Evolutionary conservation across 2,329 filamentous ascomycete genomes (phyloP), one percentile per base, ranked within the genome.

Genomic region (Ophiocordyceps camponoti-rufipedis): DNA sequence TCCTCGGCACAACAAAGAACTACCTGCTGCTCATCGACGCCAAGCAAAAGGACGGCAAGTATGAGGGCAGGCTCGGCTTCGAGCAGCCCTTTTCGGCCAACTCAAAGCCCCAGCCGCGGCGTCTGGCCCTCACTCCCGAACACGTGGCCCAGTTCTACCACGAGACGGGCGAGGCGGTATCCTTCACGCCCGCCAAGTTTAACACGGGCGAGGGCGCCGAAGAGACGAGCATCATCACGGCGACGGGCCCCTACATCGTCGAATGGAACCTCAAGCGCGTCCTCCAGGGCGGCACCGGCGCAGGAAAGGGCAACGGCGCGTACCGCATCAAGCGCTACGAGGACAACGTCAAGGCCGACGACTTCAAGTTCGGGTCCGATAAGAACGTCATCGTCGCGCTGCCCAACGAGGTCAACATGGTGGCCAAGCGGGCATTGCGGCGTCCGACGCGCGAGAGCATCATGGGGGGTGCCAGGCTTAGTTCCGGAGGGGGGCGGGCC

Each of bases 381-480:
- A 94, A 94, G 75, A 95, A 95, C 56, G 86, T 98, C 55, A 94
- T 98, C 56, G 89, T 98, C 33, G 91, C 91, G 1, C 68, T 98
- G 51, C 88, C 91, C 2, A 94, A 98, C 58, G 88, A 96, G 62
- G 91, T 98, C 53, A 93, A 95, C 63, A 96, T 96, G 88, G 85
- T 98, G 12, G 82, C 81, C 42, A 88, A 89, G 63, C 75, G 82
- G 54, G 81, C 78, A 47, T 74, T 98, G 57, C 85, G 85, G 70
- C 80, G 80, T 56, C 87, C 89, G 1, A 96, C 91, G 1, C 71
- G 91, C 35, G 87, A 98, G 68, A 95, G 87, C 61, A 96, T 98
- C 60, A 84, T 85, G 14, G 71, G 75, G 33, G 62, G 79, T 53
- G 63, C 71, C 42, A 59, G 62, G 44, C 45, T 64, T 41, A 70